Evolutionary conservation across 768 basidiomycete species (phyloP), one percentile per base, ranked within the genome.

Genomic region (Lentinus tigrinus): DNA sequence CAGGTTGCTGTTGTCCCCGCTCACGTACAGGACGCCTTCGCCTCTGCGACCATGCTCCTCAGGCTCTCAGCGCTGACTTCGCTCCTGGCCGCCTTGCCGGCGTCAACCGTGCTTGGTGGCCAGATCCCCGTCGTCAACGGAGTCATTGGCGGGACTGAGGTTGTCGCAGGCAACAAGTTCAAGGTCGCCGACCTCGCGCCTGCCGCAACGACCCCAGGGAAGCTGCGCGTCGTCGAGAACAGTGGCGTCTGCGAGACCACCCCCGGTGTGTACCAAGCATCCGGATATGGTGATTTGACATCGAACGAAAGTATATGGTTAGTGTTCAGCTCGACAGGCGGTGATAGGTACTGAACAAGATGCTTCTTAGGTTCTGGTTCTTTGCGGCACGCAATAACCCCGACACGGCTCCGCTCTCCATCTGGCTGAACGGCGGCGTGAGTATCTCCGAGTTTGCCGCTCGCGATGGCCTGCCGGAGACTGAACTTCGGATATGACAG

Each of bases 231-330:
- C 14, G 75, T 78, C 2, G 81, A 86, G 63, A 86, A 87, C 62
- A 84, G 84, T 6, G 83, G 84, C 10, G 67, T 87, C 36, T 87
- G 85, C 68, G 85, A 87, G 71, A 85, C 82, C 0, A 85, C 84
- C 0, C 76, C 78, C 17, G 81, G 79, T n/a, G 84, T 87, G 1
- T 81, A 75, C 61, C 82, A 84, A 64, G 85, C 81, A 0, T 83
- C 85, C 5, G 85, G 85, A 0, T 88, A 87, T 67, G 85, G 78
- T 4, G 85, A 88, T 67, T 63, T 87, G 16, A 78, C 80, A 1
- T 68, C 79, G 1, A 75, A 72, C n/a, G 69, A 85, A 65, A 87
- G 85, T 69, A 74, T 86, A 24, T 87, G 82, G 84, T 84, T 28
- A 23, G 72, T 49, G 46, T 31, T 10, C 10, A 10, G 28, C 10